phyloP scores from a whole-genome alignment of 768 basidiomycete genomes.

The Vishniacozyma victoriae region DNA sequence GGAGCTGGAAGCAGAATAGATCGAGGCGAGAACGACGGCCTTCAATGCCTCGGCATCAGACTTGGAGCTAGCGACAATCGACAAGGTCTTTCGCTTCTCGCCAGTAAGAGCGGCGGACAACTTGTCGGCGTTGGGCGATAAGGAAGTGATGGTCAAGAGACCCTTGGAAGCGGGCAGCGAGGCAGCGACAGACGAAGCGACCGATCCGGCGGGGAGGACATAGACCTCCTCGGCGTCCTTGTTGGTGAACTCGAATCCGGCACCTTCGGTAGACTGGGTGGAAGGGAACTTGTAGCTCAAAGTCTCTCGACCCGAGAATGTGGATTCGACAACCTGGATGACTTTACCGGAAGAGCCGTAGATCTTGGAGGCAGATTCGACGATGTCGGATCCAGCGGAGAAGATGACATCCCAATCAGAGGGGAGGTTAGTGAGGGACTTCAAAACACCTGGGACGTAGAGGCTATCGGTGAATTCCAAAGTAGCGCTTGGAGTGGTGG shows the following conservation, averaged over 20 bases:
- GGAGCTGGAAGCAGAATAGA: conserved; percentile 38
- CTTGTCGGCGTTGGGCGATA: conserved; percentile 26
- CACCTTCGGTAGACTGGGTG: conserved; percentile 50
- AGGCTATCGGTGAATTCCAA: conserved; percentile 74
- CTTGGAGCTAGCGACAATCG: conserved; percentile 27
- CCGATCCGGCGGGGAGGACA: conserved; percentile 31
- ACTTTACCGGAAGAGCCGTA: conserved; percentile 62
- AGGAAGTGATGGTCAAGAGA: conserved; percentile 22
- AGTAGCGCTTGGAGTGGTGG: conserved; percentile 58
- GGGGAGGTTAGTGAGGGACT: conserved; percentile 24
- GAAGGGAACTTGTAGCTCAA: conserved; percentile 55
- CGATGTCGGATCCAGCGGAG: conserved; percentile 75
- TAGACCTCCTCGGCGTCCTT: conserved; percentile 22
- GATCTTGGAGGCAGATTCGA: conserved; percentile 69
- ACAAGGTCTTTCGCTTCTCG: conserved; percentile 22
- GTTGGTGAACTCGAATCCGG: conserved; percentile 20
- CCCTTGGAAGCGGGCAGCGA: conserved; percentile 8
- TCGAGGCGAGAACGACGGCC: conserved; percentile 30
- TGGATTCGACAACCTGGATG: conserved; percentile 85
- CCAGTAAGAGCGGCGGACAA: conserved; percentile 24
- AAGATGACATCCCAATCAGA: conserved; percentile 58
- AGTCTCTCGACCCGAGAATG: conserved; percentile 69
- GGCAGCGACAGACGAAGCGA: conserved; percentile 8
- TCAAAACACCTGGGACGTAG: conserved; percentile 25
- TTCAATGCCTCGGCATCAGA: conserved; percentile 33